phyloP scores from a whole-genome alignment of 1,284 basidiomycete genomes.

The Cutaneotrichosporon cavernicola region DNA sequence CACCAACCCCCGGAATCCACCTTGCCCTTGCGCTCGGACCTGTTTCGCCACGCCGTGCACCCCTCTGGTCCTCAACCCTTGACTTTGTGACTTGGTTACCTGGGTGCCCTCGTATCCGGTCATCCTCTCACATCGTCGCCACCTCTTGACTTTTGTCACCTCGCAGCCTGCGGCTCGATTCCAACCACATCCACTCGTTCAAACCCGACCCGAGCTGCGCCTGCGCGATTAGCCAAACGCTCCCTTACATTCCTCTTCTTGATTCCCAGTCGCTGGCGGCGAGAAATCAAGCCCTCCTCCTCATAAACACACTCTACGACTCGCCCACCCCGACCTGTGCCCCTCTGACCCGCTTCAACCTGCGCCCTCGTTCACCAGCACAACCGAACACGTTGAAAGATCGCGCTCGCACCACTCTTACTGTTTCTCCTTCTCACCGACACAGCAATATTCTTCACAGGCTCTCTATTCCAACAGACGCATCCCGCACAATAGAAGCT shows the following conservation, averaged over 20 bases:
- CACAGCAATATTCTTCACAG: neutral
- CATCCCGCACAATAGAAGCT: neutral
- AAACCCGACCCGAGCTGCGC: neutral
- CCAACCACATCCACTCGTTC: neutral
- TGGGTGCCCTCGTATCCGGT: neutral
- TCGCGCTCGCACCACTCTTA: neutral
- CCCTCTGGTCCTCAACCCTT: neutral
- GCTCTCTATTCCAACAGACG: neutral
- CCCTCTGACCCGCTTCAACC: neutral
- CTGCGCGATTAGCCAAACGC: too few species aligned
- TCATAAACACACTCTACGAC: neutral
- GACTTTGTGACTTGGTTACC: too few species aligned
- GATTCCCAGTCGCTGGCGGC: conserved; percentile 4
- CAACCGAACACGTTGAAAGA: neutral
- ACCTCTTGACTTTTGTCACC: neutral
- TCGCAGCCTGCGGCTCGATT: neutral
- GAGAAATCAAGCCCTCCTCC: neutral
- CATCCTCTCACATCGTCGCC: neutral
- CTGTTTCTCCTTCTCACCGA: neutral
- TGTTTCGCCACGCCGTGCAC: neutral
- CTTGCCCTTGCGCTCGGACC: neutral
- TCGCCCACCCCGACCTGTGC: neutral
- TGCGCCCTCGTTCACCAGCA: neutral
- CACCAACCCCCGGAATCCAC: neutral
- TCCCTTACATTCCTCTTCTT: neutral